Conservation (phyloP, 83 land plant species). For the Thuja plicata region DNA sequence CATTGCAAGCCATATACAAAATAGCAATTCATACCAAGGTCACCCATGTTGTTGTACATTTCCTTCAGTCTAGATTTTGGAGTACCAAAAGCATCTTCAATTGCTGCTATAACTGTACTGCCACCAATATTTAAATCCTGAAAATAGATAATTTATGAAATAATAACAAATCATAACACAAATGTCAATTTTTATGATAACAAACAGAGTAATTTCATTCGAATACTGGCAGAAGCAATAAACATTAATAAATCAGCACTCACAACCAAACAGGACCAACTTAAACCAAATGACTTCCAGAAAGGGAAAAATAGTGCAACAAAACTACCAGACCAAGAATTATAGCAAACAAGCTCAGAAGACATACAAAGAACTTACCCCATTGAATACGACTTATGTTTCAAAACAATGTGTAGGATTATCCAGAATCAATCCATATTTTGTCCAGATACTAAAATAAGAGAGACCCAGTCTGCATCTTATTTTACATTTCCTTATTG, state of each 20-base stretch:
- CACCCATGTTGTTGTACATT: constrained; percentile 84
- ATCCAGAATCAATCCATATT: not conserved
- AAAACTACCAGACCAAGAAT: not conserved
- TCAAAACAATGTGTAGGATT: too few relatives aligned
- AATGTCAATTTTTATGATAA: not conserved
- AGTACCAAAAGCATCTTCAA: constrained; percentile 88
- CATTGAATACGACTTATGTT: not conserved
- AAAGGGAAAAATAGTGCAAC: not conserved
- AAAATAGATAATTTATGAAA: not conserved
- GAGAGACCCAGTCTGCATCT: too few relatives aligned
- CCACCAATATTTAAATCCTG: constrained; percentile 95
- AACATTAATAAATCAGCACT: not conserved
- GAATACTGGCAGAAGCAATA: not conserved
- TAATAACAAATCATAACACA: not conserved
- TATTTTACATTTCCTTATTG: too few relatives aligned
- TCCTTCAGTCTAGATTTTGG: constrained; percentile 70
- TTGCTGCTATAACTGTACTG: constrained; percentile 70
- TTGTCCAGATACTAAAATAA: too few relatives aligned
- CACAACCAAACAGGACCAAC: not conserved
- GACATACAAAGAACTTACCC: not conserved
- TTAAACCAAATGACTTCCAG: not conserved
- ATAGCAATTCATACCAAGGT: constrained; percentile 68
- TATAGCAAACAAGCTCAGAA: not conserved
- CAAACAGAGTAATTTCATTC: not conserved
- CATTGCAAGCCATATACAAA: constrained; percentile 1